Percentiles rank a stretch among this genome's conserved stretches.
Evolutionary conservation across 345 rosid genomes (phyloP).

Genomic region (Gossypium turneri): DNA sequence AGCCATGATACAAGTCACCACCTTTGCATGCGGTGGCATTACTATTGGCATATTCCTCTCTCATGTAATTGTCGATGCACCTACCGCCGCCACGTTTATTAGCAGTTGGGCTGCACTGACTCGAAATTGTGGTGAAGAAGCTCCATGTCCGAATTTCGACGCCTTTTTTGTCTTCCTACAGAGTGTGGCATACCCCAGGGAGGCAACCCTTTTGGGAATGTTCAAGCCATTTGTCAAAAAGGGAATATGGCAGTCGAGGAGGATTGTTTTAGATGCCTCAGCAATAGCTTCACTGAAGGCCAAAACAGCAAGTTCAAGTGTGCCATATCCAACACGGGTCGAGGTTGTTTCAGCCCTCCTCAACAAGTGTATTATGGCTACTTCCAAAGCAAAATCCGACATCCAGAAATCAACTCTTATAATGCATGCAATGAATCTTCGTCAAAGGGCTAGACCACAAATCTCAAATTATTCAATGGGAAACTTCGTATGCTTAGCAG

Average conservation of each 20-base stretch:
- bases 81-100: constrained; percentile 13
- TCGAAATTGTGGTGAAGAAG: neutral
- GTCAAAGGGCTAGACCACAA: too few species aligned
- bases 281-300: too few species aligned
- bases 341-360: too few species aligned
- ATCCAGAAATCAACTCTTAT: too few species aligned
- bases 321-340: too few species aligned
- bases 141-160: neutral
- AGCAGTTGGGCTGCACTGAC: constrained; percentile 22
- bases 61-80: constrained; percentile 28
- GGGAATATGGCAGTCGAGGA: neutral
- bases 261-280: too few species aligned
- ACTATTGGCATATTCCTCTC: constrained; percentile 14
- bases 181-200: neutral
- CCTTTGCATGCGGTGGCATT: constrained; percentile 29
- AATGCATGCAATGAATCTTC: too few species aligned
- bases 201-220: neutral
- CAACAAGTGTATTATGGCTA: too few species aligned
- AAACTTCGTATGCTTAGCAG: too few species aligned
- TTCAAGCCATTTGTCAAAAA: neutral
- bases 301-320: too few species aligned
- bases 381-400: too few species aligned
- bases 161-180: constrained; percentile 11
- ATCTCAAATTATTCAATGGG: too few species aligned
- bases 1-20: constrained; percentile 22